phyloP scores from a whole-genome alignment of 2,329 filamentous ascomycete genomes.

The Phyllosticta citriasiana region DNA sequence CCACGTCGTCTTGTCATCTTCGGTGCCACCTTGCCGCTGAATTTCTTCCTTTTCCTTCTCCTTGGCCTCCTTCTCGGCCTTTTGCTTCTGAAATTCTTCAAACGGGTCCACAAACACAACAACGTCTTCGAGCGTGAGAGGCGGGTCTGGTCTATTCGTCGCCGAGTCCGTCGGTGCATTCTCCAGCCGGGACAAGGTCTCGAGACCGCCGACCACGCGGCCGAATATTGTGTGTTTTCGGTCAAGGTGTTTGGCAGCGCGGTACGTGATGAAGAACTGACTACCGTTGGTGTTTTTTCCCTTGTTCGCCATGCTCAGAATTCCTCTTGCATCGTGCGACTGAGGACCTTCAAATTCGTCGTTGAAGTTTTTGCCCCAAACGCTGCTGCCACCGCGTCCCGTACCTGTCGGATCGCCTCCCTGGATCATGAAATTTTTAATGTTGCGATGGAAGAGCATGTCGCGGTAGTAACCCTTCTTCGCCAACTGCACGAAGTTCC shows the following conservation, averaged over 20 bases:
- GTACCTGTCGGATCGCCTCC: conserved; percentile 91
- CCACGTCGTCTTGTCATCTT: conserved; percentile 89
- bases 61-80: conserved; percentile 43
- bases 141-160: conserved; percentile 3
- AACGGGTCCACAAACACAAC: conserved; percentile 90
- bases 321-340: conserved; percentile 71
- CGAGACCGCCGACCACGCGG: conserved; percentile 65
- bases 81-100: conserved; percentile 74
- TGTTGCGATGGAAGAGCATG: conserved; percentile 84
- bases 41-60: conserved; percentile 57
- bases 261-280: conserved; percentile 92
- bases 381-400: conserved; percentile 76
- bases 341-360: conserved; percentile 88
- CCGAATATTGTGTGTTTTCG: conserved; percentile 97
- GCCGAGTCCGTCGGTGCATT: conserved; percentile 55
- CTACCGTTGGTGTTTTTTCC: conserved; percentile 95
- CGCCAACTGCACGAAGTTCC: conserved; percentile 87
- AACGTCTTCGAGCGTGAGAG: conserved; percentile 68
- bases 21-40: conserved; percentile 57
- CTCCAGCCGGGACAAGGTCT: conserved; percentile 68
- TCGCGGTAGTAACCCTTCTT: conserved; percentile 84
- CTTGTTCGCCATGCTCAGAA: conserved; percentile 94
- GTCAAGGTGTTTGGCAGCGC: conserved; percentile 74
- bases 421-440: conserved; percentile 95
- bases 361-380: conserved; percentile 90